Evolutionary conservation across 768 basidiomycete genomes (phyloP).

Genomic region (Auriscalpium microsporum): DNA sequence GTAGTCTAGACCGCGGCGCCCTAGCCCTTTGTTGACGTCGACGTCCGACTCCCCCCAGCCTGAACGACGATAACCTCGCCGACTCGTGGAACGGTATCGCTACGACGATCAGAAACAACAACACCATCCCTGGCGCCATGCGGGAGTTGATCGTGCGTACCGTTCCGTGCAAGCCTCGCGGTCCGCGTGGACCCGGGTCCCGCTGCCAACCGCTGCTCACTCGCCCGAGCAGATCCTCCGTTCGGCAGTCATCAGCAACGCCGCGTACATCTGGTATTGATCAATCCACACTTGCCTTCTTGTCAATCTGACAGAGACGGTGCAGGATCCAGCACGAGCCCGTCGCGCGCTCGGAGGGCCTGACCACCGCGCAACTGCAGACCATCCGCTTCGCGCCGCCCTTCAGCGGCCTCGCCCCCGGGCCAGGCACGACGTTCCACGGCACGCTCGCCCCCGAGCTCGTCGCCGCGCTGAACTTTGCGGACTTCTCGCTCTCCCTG

Average conservation of each 20-base stretch:
- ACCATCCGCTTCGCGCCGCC: slow-evolving; percentile 20
- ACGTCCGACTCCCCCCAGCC: too few relatives aligned
- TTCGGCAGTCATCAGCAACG: slow-evolving; percentile 19
- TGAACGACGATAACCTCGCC: slow-evolving; percentile 14
- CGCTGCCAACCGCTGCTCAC: too few relatives aligned
- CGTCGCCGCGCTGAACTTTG: slow-evolving; percentile 22
- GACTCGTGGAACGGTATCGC: slow-evolving; percentile 28
- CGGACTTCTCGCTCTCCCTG: slow-evolving; percentile 22
- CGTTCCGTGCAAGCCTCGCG: not conserved
- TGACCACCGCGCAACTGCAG: slow-evolving; percentile 24
- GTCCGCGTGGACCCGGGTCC: too few relatives aligned
- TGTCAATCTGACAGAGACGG: too few relatives aligned
- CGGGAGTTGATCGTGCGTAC: slow-evolving; percentile 28
- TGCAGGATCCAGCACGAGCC: slow-evolving; percentile 26
- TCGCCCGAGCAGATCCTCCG: slow-evolving; percentile 18
- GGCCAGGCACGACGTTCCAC: not conserved
- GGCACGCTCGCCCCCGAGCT: slow-evolving; percentile 19
- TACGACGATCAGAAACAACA: slow-evolving; percentile 20
- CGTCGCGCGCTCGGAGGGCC: slow-evolving; percentile 22
- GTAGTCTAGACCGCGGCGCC: too few relatives aligned
- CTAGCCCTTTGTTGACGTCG: not conserved
- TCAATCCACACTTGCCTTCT: not conserved
- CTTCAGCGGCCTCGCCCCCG: slow-evolving; percentile 6
- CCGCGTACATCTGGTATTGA: slow-evolving; percentile 18
- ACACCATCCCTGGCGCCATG: slow-evolving; percentile 22